phyloP scores from a whole-genome alignment of 2,329 filamentous ascomycete genomes.

The Orbilia brochopaga region DNA sequence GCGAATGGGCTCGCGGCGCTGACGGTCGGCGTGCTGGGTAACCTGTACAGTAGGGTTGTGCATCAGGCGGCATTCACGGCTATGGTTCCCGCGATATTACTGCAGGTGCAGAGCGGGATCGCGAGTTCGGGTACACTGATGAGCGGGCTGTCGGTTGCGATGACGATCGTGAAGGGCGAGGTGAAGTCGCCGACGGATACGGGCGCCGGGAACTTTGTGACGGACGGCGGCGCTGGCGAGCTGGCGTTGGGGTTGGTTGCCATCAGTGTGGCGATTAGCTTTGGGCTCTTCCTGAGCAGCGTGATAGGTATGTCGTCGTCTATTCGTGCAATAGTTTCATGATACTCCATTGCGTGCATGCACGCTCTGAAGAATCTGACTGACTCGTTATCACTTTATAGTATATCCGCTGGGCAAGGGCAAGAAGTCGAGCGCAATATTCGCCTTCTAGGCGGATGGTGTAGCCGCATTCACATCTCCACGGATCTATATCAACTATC shows the following conservation, averaged over 20 bases:
- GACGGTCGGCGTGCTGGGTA: conserved; percentile 76
- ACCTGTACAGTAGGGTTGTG: conserved; percentile 75
- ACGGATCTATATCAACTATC: not conserved
- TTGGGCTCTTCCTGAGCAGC: conserved; percentile 47
- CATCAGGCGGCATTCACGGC: conserved; percentile 83
- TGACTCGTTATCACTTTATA: conserved; percentile 5
- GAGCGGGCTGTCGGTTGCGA: conserved; percentile 44
- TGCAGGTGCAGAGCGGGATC: conserved; percentile 69
- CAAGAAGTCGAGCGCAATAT: conserved; percentile 45
- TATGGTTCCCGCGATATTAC: conserved; percentile 85
- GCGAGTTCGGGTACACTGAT: conserved; percentile 67
- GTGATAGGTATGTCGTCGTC: conserved; percentile 41
- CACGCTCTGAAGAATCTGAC: too few species aligned
- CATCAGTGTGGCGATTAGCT: conserved; percentile 49
- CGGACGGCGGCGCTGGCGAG: conserved; percentile 43
- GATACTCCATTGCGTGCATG: too few species aligned
- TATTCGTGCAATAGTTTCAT: too few species aligned
- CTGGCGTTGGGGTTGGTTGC: conserved; percentile 46
- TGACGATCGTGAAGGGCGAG: conserved; percentile 44
- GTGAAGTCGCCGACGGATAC: not conserved
- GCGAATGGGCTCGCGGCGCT: conserved; percentile 79
- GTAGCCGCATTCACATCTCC: not conserved
- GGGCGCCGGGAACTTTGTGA: conserved; percentile 23
- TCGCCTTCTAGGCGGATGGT: conserved; percentile 34
- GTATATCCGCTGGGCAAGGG: conserved; percentile 48